These are phyloP conservation scores for Cordyceps fumosorosea DNA, from an alignment of 2,329 filamentous ascomycete species.

Conservation along the genomic window DNA sequence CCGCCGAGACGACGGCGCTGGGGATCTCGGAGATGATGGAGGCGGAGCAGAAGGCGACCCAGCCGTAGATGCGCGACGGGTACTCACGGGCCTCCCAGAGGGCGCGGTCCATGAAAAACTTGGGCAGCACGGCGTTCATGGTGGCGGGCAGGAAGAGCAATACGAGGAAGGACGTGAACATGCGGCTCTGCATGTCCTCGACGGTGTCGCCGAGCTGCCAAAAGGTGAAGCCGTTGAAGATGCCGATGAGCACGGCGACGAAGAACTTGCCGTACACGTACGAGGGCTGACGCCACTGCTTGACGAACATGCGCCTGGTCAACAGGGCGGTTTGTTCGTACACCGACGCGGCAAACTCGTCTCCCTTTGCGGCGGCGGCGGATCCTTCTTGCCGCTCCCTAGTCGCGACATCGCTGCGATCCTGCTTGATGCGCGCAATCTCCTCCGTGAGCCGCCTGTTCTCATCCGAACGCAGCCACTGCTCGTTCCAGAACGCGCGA, in stretches of 20 bases:
- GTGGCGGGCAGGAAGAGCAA: constrained; percentile 62
- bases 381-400: constrained; percentile 20
- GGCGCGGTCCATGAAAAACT: constrained; percentile 66
- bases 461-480: constrained; percentile 63
- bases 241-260: constrained; percentile 60
- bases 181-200: constrained; percentile 66
- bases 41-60: constrained; percentile 69
- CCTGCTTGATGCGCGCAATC: constrained; percentile 52
- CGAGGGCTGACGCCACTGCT: constrained; percentile 70
- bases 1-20: constrained; percentile 53
- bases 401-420: constrained; percentile 14
- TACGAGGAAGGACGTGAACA: constrained; percentile 66
- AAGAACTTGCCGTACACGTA: constrained; percentile 76
- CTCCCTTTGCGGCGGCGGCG: constrained; percentile 20
- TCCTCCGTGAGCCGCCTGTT: constrained; percentile 53
- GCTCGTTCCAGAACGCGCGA: constrained; percentile 59
- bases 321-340: constrained; percentile 57
- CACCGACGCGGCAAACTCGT: constrained; percentile 62
- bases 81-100: constrained; percentile 70
- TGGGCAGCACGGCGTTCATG: constrained; percentile 68
- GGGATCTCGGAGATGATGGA: constrained; percentile 69
- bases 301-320: constrained; percentile 62
- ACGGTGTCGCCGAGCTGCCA: constrained; percentile 60
- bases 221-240: constrained; percentile 80
- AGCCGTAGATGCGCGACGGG: constrained; percentile 69